phyloP scores from a whole-genome alignment of 2,329 filamentous ascomycete species.

The Massarina eburnea region DNA sequence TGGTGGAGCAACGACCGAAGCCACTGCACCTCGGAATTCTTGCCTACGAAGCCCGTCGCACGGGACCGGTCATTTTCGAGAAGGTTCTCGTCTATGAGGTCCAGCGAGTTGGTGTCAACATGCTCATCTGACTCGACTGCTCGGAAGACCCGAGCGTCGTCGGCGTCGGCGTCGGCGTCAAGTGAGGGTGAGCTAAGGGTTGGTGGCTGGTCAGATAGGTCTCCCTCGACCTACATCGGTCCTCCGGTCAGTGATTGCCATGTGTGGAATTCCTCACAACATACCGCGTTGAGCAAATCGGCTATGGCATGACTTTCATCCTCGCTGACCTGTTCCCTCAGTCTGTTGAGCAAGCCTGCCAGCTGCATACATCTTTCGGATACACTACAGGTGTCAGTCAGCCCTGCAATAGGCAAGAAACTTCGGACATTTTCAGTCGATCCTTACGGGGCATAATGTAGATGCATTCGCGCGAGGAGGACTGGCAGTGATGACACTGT shows the following conservation, averaged over 20 bases:
- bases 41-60: conserved; percentile 39
- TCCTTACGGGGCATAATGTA: conserved; percentile 45
- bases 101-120: conserved; percentile 20
- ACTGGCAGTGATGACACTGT: conserved; percentile 40
- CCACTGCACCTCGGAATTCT: conserved; percentile 38
- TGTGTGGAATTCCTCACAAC: conserved; percentile 4
- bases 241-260: conserved; percentile 2
- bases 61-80: conserved; percentile 24
- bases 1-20: conserved; percentile 25
- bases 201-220: conserved; percentile 22
- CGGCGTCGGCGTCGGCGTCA: conserved; percentile 19
- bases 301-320: conserved; percentile 25
- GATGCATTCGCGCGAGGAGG: conserved; percentile 36
- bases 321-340: conserved; percentile 18
- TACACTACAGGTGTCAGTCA: conserved; percentile 24
- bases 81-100: conserved; percentile 33
- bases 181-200: conserved; percentile 10
- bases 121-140: conserved; percentile 13
- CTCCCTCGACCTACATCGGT: conserved; percentile 35
- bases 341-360: conserved; percentile 21
- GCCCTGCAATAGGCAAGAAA: not conserved
- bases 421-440: conserved; percentile 37
- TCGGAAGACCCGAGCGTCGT: conserved; percentile 7
- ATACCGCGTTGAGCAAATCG: conserved; percentile 26
- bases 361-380: conserved; percentile 33